Conservation (phyloP, 2,329 filamentous ascomycete genomes). For the Claviceps africana region DNA sequence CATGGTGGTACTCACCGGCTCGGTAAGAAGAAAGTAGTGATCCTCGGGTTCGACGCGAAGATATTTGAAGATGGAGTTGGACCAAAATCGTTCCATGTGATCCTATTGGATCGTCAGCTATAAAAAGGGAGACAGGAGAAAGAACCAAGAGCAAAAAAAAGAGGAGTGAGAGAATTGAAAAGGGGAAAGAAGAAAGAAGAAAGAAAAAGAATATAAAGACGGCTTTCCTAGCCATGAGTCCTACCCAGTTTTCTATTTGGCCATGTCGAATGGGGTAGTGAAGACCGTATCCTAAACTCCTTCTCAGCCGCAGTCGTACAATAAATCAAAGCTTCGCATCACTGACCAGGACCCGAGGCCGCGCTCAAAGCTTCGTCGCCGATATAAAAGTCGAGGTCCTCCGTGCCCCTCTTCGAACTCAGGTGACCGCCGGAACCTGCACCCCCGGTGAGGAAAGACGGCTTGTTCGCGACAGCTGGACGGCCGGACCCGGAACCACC, state of each 20-base stretch:
- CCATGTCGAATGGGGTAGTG: slow-evolving; percentile 97
- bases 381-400: slow-evolving; percentile 97
- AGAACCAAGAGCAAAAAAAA: background rate
- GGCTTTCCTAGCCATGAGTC: slow-evolving; percentile 11
- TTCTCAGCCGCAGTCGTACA: slow-evolving; percentile 5
- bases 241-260: slow-evolving; percentile 96
- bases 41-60: slow-evolving; percentile 95
- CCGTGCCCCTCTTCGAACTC: slow-evolving; percentile 84
- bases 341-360: slow-evolving; percentile 62
- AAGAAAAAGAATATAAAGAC: background rate
- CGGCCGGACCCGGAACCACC: slow-evolving; percentile 73
- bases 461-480: slow-evolving; percentile 85
- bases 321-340: background rate
- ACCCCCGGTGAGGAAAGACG: slow-evolving; percentile 84
- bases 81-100: slow-evolving; percentile 99
- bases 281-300: slow-evolving; percentile 64
- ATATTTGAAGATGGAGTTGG: slow-evolving; percentile 99
- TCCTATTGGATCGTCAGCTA: slow-evolving; percentile 44
- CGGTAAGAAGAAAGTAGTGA: slow-evolving; percentile 94
- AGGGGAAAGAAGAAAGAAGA: background rate
- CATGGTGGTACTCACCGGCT: slow-evolving; percentile 55
- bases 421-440: slow-evolving; percentile 64
- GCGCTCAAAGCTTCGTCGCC: slow-evolving; percentile 88
- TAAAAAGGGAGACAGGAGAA: no score
- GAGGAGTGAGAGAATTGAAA: background rate